Percentiles rank a stretch among this genome's conserved stretches.
Evolutionary conservation across 148 eudicot genomes (phyloP).

Genomic region (Amaranthus cruentus): DNA sequence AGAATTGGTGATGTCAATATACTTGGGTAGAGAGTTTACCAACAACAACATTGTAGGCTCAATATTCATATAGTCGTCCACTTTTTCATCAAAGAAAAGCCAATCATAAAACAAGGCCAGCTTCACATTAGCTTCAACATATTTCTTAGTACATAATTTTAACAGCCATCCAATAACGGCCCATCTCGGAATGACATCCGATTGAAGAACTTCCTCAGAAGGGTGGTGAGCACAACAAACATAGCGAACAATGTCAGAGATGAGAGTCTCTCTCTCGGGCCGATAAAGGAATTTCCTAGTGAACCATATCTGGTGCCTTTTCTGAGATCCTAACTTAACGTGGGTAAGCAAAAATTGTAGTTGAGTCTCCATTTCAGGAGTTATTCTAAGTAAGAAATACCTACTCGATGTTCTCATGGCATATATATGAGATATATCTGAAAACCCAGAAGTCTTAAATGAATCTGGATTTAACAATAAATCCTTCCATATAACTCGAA

Average conservation of each 20-base stretch:
- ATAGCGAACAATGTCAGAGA: slow-evolving; percentile 74
- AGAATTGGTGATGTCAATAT: slow-evolving; percentile 60
- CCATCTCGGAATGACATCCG: slow-evolving; percentile 83
- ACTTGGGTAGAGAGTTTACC: slow-evolving; percentile 67
- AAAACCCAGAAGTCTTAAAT: slow-evolving; percentile 45
- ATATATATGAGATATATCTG: slow-evolving; percentile 58
- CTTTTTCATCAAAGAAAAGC: slow-evolving; percentile 80
- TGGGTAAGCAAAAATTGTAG: slow-evolving; percentile 73
- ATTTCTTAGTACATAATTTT: slow-evolving; percentile 45
- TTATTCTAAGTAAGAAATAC: slow-evolving; percentile 55
- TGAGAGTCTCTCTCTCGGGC: slow-evolving; percentile 58
- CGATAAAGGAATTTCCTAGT: slow-evolving; percentile 50
- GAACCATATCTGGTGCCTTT: slow-evolving; percentile 80
- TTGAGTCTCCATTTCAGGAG: slow-evolving; percentile 79
- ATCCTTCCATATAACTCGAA: slow-evolving; percentile 69
- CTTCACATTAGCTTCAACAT: slow-evolving; percentile 67
- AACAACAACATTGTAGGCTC: slow-evolving; percentile 83
- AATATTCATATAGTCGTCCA: slow-evolving; percentile 64
- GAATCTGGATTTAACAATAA: slow-evolving; percentile 50
- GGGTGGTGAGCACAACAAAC: slow-evolving; percentile 87
- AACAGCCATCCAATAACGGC: slow-evolving; percentile 88
- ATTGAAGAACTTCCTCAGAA: slow-evolving; percentile 61
- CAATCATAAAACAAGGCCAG: slow-evolving; percentile 86
- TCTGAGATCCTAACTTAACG: slow-evolving; percentile 70
- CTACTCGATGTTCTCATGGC: slow-evolving; percentile 55